Conservation (phyloP, 768 basidiomycete species). For the Lanmaoa rubissima region DNA sequence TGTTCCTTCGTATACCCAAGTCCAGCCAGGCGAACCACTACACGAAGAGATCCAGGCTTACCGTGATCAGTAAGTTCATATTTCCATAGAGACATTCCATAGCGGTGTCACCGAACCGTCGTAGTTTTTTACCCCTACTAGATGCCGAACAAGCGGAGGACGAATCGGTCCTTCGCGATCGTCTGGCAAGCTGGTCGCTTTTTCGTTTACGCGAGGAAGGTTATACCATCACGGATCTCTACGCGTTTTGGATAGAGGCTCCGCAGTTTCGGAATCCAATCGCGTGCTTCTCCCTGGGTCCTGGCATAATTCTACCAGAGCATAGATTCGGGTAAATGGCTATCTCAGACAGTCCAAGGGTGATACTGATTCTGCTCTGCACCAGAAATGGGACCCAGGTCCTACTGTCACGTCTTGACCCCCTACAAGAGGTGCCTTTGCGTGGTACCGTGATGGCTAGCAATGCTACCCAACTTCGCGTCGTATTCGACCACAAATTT, state of each 20-base stretch:
- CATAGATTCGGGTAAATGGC: conserved; percentile 67
- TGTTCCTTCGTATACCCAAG: conserved; percentile 33
- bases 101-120: neutral
- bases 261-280: conserved; percentile 63
- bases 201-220: conserved; percentile 64
- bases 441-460: conserved; percentile 55
- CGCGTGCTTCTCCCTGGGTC: conserved; percentile 63
- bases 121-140: conserved; percentile 48
- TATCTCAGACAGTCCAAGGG: neutral
- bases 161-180: conserved; percentile 55
- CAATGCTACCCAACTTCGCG: conserved; percentile 50
- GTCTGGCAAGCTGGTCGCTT: conserved; percentile 67
- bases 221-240: conserved; percentile 64
- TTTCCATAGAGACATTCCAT: neutral
- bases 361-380: conserved; percentile 1
- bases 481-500: conserved; percentile 55
- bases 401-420: conserved; percentile 61
- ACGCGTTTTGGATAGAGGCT: conserved; percentile 67
- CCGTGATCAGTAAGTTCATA: conserved; percentile 44
- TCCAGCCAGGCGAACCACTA: conserved; percentile 40
- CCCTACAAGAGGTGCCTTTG: conserved; percentile 50
- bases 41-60: conserved; percentile 55
- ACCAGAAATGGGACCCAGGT: conserved; percentile 71
- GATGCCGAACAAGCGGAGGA: conserved; percentile 64
- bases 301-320: conserved; percentile 60